Base-by-base conservation (phyloP, 257 asterid genomes). In the Rehmannia glutinosa region DNA sequence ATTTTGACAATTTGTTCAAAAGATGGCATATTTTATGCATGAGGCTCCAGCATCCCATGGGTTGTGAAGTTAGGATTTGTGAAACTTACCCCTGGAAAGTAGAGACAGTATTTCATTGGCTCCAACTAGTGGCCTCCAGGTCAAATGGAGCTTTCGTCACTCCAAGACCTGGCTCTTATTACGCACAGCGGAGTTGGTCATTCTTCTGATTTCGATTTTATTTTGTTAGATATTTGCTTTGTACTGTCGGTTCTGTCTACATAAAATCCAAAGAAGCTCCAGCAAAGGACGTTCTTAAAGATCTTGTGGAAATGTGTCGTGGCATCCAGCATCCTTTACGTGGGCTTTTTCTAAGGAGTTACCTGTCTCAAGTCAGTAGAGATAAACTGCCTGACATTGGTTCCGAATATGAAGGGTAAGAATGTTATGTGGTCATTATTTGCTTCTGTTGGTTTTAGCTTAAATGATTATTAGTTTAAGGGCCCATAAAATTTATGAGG, bases 231-330 rank as follows among this genome's bases (percentile, higher is more conserved):
- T 94, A 94, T 77, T 85, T 94, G 74, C 93, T 94, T 35, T 94
- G 99, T 73, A 94, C 99, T 28, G 98, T 89, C 68, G 99, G 98
- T 42, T 94, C 93, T 32, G 98, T 94, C 69, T 94, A 94, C 77
- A 86, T 94, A 75, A 89, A 86, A 74, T 87, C 99, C 36, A 94
- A 94, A 84, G 99, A 94, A 78, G 99, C 99, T 72, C 98, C 99
- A 0, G 97, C 97, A 4, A 94, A 89, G 81, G 99, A 88, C 82
- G 84, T 94, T 53, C 97, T 94, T 32, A 94, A 94, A 83, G 99
- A 94, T 79, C 95, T 94, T 64, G 97, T 91, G 33, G 99, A 94
- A 86, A 94, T 94, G 99, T 87, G 99, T 61, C 99, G 97, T 13
- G 96, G 96, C 42, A 79, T 94, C 57, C 98, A 94, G 62, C 96